Evolutionary conservation across 345 rosid genomes (phyloP), one percentile per base, ranked within the genome.

Genomic region (Brassica cretica): DNA sequence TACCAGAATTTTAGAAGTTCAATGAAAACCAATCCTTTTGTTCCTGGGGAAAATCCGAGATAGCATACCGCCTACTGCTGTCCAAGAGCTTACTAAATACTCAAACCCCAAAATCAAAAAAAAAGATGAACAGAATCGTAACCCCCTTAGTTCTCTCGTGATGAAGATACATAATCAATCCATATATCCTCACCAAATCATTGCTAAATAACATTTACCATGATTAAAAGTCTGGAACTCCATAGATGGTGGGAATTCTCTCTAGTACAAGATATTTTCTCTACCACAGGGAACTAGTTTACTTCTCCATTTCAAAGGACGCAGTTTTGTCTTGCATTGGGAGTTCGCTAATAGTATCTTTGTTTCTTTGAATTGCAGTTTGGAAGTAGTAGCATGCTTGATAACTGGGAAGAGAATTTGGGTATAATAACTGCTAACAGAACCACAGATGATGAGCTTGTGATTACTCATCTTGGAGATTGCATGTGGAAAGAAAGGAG

Each of bases 391-490:
- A 82, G 88, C 82, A 93, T 96, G 98, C 99, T 95, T 79, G 95
- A 96, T 73, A 93, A 85, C 58, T 96, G 99, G 99, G 99, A 93
- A 82, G 96, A 96, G 76, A 96, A 96, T 85, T 87, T 95, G 86
- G 98, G 97, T 70, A 89, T 91, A 37, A 93, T 95, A 81, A 83
- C 98, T 81, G 99, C 97, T 68, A 95, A 95, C 81, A 90, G 99
- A 84, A 95, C 98, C 51, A 84, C 91, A 77, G 97, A 87, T 84
- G 98, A 96, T 63, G 99, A 93, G 77, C 95, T 91, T 81, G 99
- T 96, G 76, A 87, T 96, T 68, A 85, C 90, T 51, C 99, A 96
- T 79, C 97, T 96, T 25, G 99, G 99, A 62, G 99, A 96, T 88
- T 87, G 94, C 88, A 69, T 96, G 71, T 96, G 97, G 99, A 96